Evolutionary conservation across 495 filamentous ascomycete genomes (phyloP), one percentile per base, ranked within the genome.

Genomic region (Pseudoneurospora amorphoporcata): DNA sequence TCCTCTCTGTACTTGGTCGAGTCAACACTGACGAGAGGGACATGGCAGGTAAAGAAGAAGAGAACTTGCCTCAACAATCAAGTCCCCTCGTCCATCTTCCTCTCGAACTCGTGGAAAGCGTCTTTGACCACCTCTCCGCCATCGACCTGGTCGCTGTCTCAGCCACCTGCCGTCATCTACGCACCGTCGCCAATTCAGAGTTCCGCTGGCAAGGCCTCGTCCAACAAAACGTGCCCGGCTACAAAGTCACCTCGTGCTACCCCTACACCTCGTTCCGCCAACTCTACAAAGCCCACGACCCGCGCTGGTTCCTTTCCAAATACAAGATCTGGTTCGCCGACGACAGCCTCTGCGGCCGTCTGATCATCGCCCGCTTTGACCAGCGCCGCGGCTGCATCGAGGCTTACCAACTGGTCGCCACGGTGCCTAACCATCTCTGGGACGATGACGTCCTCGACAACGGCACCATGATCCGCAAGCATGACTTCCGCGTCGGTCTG

Each of bases 251-350:
- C 8, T 78, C 81, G 1, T 84, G 90, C 2, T 84, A 84, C 4
- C 88, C 88, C 0, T 92, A 87, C 75, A 73, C 77, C 7, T 88
- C 85, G 17, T 94, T 88, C 78, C 87, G 85, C 71, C 86, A 88
- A 37, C 85, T 98, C 7, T 97, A 91, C 75, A 81, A 87, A 40
- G 86, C 90, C 38, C 90, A 94, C 77, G 86, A 94, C 71, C 90
- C 91, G 2, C 90, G 90, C 75, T 97, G 95, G 92, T 98, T 96
- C 76, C 85, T 98, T 1, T 84, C 92, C 0, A 86, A 86, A 71
- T 82, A 92, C 73, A 93, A 92, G 81, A 80, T 98, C 47, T 98
- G 95, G 95, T 94, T 96, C 76, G 87, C 88, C 40, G 94, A 97
- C 80, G 85, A 79, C 37, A 85, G 87, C n/a, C 82, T 89, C 38